Percentiles rank a stretch among this genome's conserved stretches.
Conservation (phyloP, 2,329 filamentous ascomycete genomes). For the Aspergillus pseudotamarii region DNA sequence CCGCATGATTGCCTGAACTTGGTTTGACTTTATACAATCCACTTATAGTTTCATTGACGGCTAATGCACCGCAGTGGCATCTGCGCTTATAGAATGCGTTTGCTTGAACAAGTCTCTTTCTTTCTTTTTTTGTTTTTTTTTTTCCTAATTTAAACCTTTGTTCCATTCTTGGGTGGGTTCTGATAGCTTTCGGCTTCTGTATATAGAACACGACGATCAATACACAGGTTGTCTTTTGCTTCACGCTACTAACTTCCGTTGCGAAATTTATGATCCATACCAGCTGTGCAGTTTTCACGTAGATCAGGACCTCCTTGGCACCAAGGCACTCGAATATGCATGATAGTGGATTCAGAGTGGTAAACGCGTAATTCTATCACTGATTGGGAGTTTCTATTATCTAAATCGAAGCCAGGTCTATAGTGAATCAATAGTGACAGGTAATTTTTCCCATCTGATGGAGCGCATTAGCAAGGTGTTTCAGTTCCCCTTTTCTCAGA, state of each 20-base stretch:
- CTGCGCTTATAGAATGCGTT: constrained; percentile 13
- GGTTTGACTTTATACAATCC: background rate
- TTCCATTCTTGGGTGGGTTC: background rate
- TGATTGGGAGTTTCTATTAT: background rate
- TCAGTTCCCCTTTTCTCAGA: background rate
- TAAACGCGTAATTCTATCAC: background rate
- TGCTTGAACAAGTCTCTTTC: constrained; percentile 2
- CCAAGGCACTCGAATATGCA: background rate
- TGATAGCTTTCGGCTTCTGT: constrained; percentile 5
- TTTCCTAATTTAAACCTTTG: constrained; percentile 3
- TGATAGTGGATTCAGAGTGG: background rate
- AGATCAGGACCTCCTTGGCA: background rate
- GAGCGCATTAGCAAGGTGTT: background rate
- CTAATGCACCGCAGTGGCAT: constrained; percentile 2
- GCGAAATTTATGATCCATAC: background rate
- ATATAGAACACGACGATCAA: constrained; percentile 11
- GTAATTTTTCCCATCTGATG: background rate
- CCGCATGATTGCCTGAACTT: constrained; percentile 1
- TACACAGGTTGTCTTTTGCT: background rate
- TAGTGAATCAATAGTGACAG: background rate
- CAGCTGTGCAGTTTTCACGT: background rate
- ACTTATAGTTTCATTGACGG: background rate
- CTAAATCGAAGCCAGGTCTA: background rate
- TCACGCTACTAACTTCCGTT: background rate
- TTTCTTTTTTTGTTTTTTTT: background rate